These are phyloP conservation scores for Nitzschia sp. DNA, from an alignment of 108 stramenopile species.

Conservation along the genomic window DNA sequence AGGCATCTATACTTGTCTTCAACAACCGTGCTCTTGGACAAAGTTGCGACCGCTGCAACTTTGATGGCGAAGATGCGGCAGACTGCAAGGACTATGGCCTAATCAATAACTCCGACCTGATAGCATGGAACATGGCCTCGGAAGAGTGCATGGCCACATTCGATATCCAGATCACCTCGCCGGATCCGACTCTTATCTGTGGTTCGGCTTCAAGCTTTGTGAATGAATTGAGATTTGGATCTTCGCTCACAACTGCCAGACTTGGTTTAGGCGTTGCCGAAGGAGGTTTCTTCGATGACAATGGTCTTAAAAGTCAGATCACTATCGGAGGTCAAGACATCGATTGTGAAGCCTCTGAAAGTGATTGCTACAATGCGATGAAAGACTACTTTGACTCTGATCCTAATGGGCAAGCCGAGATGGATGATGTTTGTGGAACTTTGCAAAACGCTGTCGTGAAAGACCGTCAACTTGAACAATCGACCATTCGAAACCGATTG, in stretches of 20 bases:
- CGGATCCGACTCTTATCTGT: constrained; percentile 19
- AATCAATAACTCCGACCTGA: constrained; percentile 30
- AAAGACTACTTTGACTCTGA: constrained; percentile 31
- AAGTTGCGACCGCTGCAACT: constrained; percentile 10
- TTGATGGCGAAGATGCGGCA: constrained; percentile 23
- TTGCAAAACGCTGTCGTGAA: constrained; percentile 10
- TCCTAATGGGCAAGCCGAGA: constrained; percentile 22
- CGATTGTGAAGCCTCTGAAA: constrained; percentile 19
- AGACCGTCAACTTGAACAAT: constrained; percentile 23
- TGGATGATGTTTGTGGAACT: constrained; percentile 28
- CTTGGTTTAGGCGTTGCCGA: constrained; percentile 24
- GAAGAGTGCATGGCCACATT: constrained; percentile 30
- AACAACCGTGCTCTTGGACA: no score
- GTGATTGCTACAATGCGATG: constrained; percentile 37
- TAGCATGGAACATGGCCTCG: constrained; percentile 26
- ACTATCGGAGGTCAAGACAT: constrained; percentile 15
- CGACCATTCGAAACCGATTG: constrained; percentile 24
- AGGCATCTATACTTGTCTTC: no score
- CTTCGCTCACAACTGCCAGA: constrained; percentile 2
- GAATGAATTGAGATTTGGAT: constrained; percentile 25
- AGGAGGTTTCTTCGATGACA: constrained; percentile 35
- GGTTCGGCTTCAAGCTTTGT: constrained; percentile 34
- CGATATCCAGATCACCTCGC: constrained; percentile 22
- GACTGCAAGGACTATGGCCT: constrained; percentile 42
- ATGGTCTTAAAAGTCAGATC: constrained; percentile 16